A percentile compares a stretch with the other conserved stretches of the same genome.
These are phyloP conservation scores for Cystobasidium onofrii DNA, from an alignment of 768 basidiomycete species.

Conservation along the genomic window DNA sequence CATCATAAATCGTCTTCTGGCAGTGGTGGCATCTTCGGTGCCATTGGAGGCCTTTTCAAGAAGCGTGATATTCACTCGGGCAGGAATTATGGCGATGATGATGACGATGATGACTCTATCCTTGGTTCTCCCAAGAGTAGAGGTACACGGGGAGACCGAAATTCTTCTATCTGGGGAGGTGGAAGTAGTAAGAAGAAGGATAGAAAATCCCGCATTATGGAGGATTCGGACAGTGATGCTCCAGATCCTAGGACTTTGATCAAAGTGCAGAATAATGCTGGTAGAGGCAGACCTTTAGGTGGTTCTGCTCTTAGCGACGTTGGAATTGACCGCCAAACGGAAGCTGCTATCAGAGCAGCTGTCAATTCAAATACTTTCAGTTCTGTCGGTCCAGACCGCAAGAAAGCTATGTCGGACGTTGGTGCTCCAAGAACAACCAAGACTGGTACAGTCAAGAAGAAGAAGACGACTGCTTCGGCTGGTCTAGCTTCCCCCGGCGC, in stretches of 20 bases:
- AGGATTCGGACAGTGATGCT: slow-evolving; percentile 27
- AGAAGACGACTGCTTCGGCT: neutral
- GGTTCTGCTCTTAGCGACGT: neutral
- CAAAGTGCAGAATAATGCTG: slow-evolving; percentile 12
- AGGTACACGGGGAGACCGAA: slow-evolving; percentile 21
- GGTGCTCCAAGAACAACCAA: neutral
- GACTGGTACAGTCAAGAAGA: slow-evolving; percentile 2
- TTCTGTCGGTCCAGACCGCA: neutral
- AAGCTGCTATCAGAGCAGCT: slow-evolving; percentile 11
- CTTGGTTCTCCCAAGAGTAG: slow-evolving; percentile 27
- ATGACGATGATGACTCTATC: slow-evolving; percentile 20
- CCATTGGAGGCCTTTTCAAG: slow-evolving; percentile 19
- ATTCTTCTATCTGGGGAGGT: neutral
- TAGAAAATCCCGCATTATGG: neutral
- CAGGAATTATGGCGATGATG: neutral
- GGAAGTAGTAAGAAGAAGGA: slow-evolving; percentile 22
- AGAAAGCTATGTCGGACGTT: slow-evolving; percentile 15
- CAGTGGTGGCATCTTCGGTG: slow-evolving; percentile 32
- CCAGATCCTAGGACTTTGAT: slow-evolving; percentile 17
- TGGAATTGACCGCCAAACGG: neutral
- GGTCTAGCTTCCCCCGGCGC: neutral
- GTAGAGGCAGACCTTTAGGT: neutral
- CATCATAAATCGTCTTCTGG: slow-evolving; percentile 7
- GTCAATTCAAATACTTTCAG: slow-evolving; percentile 3
- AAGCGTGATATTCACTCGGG: slow-evolving; percentile 5